A percentile compares a stretch with the other conserved stretches of the same genome.
phyloP scores from a whole-genome alignment of 176 grass and related monocot genomes.

The Oryza glaberrima region DNA sequence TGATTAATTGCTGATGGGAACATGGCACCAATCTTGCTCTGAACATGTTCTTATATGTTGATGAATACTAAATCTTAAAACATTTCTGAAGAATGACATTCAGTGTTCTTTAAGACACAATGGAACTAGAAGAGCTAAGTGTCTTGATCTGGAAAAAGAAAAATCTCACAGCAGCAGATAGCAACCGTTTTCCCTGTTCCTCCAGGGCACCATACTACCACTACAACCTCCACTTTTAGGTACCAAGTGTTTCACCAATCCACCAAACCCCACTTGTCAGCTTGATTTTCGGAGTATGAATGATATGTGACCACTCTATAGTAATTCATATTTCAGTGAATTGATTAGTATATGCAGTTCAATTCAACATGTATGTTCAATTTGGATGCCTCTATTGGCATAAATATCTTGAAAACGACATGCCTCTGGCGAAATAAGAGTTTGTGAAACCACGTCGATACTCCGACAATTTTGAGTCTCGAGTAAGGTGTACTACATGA shows the following conservation, averaged over 20 bases:
- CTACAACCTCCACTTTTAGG: neutral
- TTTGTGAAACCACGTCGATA: neutral
- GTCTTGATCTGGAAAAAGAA: neutral
- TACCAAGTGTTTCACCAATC: neutral
- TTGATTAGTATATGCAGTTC: neutral
- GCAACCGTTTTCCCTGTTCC: neutral
- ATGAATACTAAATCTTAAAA: conserved; percentile 9
- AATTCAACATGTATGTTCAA: neutral
- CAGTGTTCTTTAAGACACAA: conserved; percentile 20
- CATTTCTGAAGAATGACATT: neutral
- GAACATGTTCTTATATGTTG: neutral
- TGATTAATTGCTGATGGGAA: neutral
- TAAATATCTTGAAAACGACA: neutral
- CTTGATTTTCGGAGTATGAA: neutral
- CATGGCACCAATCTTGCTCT: neutral
- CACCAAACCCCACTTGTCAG: neutral
- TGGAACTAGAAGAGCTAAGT: neutral
- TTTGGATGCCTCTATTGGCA: neutral
- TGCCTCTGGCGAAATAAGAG: no score
- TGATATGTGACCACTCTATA: neutral
- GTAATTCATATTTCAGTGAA: neutral
- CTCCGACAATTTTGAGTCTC: neutral
- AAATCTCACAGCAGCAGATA: neutral
- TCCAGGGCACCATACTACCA: neutral
- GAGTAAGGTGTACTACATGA: neutral